phyloP scores from a whole-genome alignment of 495 filamentous ascomycete genomes.

The Trichoderma virens region DNA sequence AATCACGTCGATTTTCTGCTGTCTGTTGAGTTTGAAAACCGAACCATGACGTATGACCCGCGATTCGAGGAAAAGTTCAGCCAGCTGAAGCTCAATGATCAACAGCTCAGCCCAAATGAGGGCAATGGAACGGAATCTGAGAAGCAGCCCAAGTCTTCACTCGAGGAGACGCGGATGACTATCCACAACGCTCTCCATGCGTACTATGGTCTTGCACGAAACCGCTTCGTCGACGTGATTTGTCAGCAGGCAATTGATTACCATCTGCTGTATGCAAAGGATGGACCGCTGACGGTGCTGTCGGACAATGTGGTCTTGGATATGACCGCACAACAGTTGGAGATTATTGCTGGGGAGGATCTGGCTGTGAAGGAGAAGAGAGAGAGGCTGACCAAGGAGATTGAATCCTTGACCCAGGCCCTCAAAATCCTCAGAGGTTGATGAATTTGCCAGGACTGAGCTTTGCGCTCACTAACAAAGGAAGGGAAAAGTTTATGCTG shows the following conservation, averaged over 20 bases:
- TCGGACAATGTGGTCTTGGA: neutral
- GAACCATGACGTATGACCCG: slow-evolving; percentile 14
- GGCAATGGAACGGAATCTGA: neutral
- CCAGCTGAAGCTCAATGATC: neutral
- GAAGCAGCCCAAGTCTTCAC: slow-evolving; percentile 32
- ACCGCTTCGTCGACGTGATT: slow-evolving; percentile 50
- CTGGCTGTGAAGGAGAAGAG: neutral
- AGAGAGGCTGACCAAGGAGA: neutral
- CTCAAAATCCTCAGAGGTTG: neutral
- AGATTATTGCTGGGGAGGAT: slow-evolving; percentile 3
- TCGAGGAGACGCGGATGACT: slow-evolving; percentile 36
- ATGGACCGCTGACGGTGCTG: slow-evolving; percentile 20
- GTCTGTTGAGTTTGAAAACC: slow-evolving; percentile 16
- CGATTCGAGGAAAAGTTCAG: slow-evolving; percentile 7
- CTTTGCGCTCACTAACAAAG: no score
- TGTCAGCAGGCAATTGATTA: slow-evolving; percentile 31
- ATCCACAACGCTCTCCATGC: slow-evolving; percentile 51
- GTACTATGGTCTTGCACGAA: slow-evolving; percentile 54
- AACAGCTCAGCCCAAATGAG: no score
- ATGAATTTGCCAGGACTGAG: neutral
- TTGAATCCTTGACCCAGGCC: neutral
- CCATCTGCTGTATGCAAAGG: slow-evolving; percentile 22
- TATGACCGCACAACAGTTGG: neutral
- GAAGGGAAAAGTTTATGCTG: no score
- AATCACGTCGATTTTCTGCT: slow-evolving; percentile 16